Evolutionary conservation across 148 eudicot genomes (phyloP), one percentile per base, ranked within the genome.

Genomic region (Spergularia marina): DNA sequence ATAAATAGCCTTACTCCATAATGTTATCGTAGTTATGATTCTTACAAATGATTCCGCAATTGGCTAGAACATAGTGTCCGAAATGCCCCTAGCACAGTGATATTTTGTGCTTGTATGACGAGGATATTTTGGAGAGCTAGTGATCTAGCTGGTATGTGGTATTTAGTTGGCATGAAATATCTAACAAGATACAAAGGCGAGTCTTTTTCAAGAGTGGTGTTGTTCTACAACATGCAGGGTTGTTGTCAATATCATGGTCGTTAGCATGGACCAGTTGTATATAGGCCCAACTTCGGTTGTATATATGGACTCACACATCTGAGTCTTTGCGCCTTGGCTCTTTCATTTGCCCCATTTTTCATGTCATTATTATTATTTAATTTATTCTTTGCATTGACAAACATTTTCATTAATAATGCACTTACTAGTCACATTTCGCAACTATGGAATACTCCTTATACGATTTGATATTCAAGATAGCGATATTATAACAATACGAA

Each of bases 271-370:
- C 66, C 65, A 65, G 14, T 34, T 51, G 34, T 18, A 7, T 30
- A 64, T 51, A 21, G 81, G 66, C 76, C 75, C 65, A 53, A 54
- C n/a, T 13, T 77, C n/a, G 75, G 69, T 71, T 72, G 72, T 65
- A 25, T 56, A 17, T 56, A 30, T 78, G 81, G 81, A 72, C 64
- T 78, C 59, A 36, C 36, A 39, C 70, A 21, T 72, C 7, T 12
- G 40, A 72, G 44, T 25, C 65, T 65, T 72, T 55, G 81, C 18
- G 71, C 47, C 56, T 78, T 67, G 81, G 81, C 72, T 78, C 76
- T 10, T 64, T 64, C 71, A 23, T 72, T 72, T 63, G 68, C 68
- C 49, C 47, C 13, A 17, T 53, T 73, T 44, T 51, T 18, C 10
- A 73, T 73, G 76, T 62, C 76, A 44, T 73, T 65, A 49, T 73